Conservation (phyloP, 1,284 basidiomycete genomes). For the Acaromyces ingoldii region DNA sequence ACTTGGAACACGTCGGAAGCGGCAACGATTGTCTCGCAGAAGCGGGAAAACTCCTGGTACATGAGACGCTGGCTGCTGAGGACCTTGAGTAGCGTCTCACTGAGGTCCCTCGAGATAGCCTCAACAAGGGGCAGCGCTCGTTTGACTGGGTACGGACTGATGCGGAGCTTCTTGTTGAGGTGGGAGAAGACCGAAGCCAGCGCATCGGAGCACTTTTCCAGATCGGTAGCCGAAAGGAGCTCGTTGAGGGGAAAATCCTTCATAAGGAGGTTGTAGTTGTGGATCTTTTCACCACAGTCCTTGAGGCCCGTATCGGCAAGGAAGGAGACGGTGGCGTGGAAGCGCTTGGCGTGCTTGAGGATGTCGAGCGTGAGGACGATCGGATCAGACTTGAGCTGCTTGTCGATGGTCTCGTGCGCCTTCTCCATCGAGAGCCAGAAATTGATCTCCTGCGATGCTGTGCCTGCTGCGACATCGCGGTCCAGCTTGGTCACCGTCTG, state of each 20-base stretch:
- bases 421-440: slow-evolving; percentile 95
- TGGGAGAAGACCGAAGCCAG: slow-evolving; percentile 83
- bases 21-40: slow-evolving; percentile 74
- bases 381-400: slow-evolving; percentile 83
- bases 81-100: slow-evolving; percentile 85
- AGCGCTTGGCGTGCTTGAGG: slow-evolving; percentile 89
- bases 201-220: slow-evolving; percentile 87
- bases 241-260: slow-evolving; percentile 98
- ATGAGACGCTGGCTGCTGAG: slow-evolving; percentile 82
- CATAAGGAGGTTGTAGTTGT: slow-evolving; percentile 86
- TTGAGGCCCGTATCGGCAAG: slow-evolving; percentile 95
- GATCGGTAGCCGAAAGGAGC: slow-evolving; percentile 87
- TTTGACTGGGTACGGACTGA: slow-evolving; percentile 81
- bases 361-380: slow-evolving; percentile 89
- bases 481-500: slow-evolving; percentile 88
- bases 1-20: slow-evolving; percentile 79
- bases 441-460: slow-evolving; percentile 96
- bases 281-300: slow-evolving; percentile 53
- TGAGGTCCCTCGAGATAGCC: slow-evolving; percentile 95
- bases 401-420: slow-evolving; percentile 86
- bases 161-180: slow-evolving; percentile 84
- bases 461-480: slow-evolving; percentile 88
- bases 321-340: slow-evolving; percentile 95
- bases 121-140: slow-evolving; percentile 93
- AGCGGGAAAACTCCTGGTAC: slow-evolving; percentile 88